phyloP scores from a whole-genome alignment of 192 early-diverging fungal species.

The Chytriomyces sp. region DNA sequence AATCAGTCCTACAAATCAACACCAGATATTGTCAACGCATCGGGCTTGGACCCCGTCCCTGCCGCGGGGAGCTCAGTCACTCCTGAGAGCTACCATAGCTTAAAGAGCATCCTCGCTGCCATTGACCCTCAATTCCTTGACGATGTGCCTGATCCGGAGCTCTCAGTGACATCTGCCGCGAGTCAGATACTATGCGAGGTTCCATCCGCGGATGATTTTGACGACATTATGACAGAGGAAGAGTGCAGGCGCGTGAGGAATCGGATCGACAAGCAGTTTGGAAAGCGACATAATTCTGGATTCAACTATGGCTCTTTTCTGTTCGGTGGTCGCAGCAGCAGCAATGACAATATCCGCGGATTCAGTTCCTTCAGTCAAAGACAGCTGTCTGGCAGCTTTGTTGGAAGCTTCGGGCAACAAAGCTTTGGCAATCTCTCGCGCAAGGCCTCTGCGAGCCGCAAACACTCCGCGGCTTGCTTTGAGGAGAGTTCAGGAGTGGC shows the following conservation, averaged over 20 bases:
- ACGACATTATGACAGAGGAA: conserved; percentile 11
- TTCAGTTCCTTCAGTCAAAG: not conserved
- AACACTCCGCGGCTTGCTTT: not conserved
- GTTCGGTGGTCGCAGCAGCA: not conserved
- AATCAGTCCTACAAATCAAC: conserved; percentile 1
- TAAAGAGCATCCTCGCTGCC: conserved; percentile 6
- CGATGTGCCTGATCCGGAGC: conserved; percentile 45
- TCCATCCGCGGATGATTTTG: conserved; percentile 3
- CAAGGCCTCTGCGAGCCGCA: not conserved
- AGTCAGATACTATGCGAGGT: too few relatives aligned
- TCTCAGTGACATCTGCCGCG: conserved; percentile 21
- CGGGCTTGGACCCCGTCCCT: not conserved
- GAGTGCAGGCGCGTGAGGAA: not conserved
- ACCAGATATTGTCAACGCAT: not conserved
- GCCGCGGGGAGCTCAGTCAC: not conserved
- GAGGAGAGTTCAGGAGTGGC: not conserved
- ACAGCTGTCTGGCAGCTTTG: not conserved
- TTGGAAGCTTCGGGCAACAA: too few relatives aligned
- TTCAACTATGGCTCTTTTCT: not conserved
- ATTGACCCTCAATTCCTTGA: conserved; percentile 37
- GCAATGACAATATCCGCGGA: not conserved
- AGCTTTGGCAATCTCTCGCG: not conserved
- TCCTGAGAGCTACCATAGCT: not conserved
- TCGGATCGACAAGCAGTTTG: not conserved
- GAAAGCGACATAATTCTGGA: not conserved